Percentiles rank a stretch among this genome's conserved stretches.
Conservation (phyloP, 2,329 filamentous ascomycete genomes). For the Claviceps spartinae region DNA sequence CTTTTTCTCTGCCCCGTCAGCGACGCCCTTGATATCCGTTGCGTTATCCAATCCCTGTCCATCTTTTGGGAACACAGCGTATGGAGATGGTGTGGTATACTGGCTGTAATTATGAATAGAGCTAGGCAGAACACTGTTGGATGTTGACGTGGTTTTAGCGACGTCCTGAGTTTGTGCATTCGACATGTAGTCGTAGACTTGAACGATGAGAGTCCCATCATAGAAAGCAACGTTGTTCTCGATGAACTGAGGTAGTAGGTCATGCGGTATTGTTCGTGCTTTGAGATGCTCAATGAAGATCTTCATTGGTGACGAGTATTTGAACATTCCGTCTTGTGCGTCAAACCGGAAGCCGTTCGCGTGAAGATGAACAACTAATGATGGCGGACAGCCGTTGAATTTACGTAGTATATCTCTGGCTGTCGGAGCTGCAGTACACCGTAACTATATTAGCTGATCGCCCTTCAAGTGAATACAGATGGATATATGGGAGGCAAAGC, state of each 20-base stretch:
- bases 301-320: slow-evolving; percentile 85
- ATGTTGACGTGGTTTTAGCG: slow-evolving; percentile 34
- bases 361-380: slow-evolving; percentile 75
- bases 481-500: background rate
- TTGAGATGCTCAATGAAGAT: slow-evolving; percentile 65
- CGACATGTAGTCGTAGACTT: slow-evolving; percentile 79
- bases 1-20: slow-evolving; percentile 16
- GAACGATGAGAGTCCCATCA: slow-evolving; percentile 87
- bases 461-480: background rate
- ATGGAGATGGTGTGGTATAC: slow-evolving; percentile 80
- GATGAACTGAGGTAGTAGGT: slow-evolving; percentile 68
- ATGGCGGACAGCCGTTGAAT: slow-evolving; percentile 61
- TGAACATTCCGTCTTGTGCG: slow-evolving; percentile 82
- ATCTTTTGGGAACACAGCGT: slow-evolving; percentile 59
- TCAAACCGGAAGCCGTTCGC: slow-evolving; percentile 83
- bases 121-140: slow-evolving; percentile 52
- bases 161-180: slow-evolving; percentile 45
- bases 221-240: slow-evolving; percentile 68
- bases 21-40: slow-evolving; percentile 19
- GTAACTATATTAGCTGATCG: background rate
- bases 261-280: slow-evolving; percentile 70
- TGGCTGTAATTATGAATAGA: slow-evolving; percentile 89
- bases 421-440: slow-evolving; percentile 45
- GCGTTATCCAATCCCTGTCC: slow-evolving; percentile 24
- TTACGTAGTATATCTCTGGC: slow-evolving; percentile 72